These are phyloP conservation scores for Scolecobasidium constrictum DNA, from an alignment of 2,329 filamentous ascomycete species.

Conservation along the genomic window DNA sequence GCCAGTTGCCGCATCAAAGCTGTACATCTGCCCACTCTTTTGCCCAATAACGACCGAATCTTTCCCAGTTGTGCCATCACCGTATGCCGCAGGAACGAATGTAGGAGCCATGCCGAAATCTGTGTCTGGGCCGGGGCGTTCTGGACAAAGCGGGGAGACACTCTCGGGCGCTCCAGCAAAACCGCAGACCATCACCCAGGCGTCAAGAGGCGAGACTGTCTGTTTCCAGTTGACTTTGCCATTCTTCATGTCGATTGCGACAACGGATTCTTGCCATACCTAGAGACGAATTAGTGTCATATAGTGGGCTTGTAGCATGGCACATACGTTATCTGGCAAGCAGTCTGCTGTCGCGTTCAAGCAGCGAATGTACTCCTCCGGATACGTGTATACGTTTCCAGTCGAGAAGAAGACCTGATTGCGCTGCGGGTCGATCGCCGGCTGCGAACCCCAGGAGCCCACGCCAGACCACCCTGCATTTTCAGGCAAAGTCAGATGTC, in stretches of 20 bases:
- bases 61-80: slow-evolving; percentile 10
- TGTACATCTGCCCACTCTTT: slow-evolving; percentile 22
- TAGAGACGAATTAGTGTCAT: no score
- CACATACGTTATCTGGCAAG: slow-evolving; percentile 4
- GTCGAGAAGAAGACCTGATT: slow-evolving; percentile 21
- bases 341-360: background rate
- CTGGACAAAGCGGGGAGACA: slow-evolving; percentile 10
- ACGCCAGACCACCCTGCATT: slow-evolving; percentile 17
- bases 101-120: slow-evolving; percentile 16
- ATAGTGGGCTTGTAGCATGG: slow-evolving; percentile 19
- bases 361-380: slow-evolving; percentile 15
- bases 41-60: slow-evolving; percentile 21
- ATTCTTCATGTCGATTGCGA: slow-evolving; percentile 2
- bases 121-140: slow-evolving; percentile 11
- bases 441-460: slow-evolving; percentile 22
- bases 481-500: slow-evolving; percentile 12
- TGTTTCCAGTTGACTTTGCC: slow-evolving; percentile 1
- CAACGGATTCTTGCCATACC: slow-evolving; percentile 6
- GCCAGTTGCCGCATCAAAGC: slow-evolving; percentile 17
- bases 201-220: background rate
- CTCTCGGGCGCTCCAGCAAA: slow-evolving; percentile 4
- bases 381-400: slow-evolving; percentile 20
- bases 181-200: slow-evolving; percentile 14
- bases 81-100: slow-evolving; percentile 16
- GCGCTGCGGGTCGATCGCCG: slow-evolving; percentile 19